Conservation (phyloP, 2,329 filamentous ascomycete genomes). For the Chalara sp. region DNA sequence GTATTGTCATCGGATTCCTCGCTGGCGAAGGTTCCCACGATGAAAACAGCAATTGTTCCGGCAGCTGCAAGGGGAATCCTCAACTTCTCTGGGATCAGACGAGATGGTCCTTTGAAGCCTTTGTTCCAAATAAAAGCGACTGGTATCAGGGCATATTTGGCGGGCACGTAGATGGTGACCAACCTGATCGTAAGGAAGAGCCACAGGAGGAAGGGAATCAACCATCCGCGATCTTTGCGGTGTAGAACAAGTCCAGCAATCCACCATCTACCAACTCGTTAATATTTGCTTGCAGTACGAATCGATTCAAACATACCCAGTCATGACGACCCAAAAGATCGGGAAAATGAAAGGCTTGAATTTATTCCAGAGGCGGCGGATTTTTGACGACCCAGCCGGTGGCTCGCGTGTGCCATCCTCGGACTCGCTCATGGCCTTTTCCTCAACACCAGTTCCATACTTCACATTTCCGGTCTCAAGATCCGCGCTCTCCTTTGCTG, state of each 20-base stretch:
- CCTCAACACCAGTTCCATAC: not conserved
- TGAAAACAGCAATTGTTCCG: slow-evolving; percentile 61
- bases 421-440: not conserved
- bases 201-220: slow-evolving; percentile 78
- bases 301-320: too few species aligned
- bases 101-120: slow-evolving; percentile 51
- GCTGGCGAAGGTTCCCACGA: slow-evolving; percentile 73
- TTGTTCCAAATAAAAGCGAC: slow-evolving; percentile 62
- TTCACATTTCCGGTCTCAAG: not conserved
- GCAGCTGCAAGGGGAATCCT: slow-evolving; percentile 56
- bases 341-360: too few species aligned
- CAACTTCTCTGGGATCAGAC: slow-evolving; percentile 58
- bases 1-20: slow-evolving; percentile 69
- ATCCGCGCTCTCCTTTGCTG: not conserved
- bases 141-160: slow-evolving; percentile 57
- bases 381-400: too few species aligned
- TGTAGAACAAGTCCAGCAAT: slow-evolving; percentile 69
- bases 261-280: slow-evolving; percentile 14
- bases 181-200: slow-evolving; percentile 68
- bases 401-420: not conserved
- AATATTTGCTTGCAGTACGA: not conserved
- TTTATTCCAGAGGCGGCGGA: too few species aligned
- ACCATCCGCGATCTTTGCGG: slow-evolving; percentile 67
- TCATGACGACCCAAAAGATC: too few species aligned
- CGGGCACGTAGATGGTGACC: slow-evolving; percentile 66